Conservation (phyloP, 495 filamentous ascomycete genomes). For the Trichoderma orchidacearum region DNA sequence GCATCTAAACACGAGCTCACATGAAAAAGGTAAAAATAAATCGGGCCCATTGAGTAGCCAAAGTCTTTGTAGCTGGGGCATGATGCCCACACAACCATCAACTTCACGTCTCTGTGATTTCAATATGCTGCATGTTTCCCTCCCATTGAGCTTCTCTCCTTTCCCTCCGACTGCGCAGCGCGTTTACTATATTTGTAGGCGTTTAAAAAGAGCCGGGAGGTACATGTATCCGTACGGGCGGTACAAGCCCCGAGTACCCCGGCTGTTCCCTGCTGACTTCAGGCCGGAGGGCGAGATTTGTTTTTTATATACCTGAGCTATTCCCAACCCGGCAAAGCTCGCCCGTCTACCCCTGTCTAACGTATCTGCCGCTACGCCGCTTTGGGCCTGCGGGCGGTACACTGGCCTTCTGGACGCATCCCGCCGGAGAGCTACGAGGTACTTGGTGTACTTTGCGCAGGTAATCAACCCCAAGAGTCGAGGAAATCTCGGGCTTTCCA, state of each 20-base stretch:
- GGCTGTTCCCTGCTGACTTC: not conserved
- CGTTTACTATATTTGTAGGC: not conserved
- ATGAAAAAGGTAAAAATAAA: not conserved
- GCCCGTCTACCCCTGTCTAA: not conserved
- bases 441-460: not conserved
- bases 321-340: not conserved
- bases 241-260: not conserved
- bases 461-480: too few species aligned
- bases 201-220: too few species aligned
- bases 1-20: not conserved
- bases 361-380: not conserved
- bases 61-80: not conserved
- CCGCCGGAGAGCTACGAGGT: not conserved
- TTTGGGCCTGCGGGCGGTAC: not conserved
- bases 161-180: not conserved
- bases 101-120: too few species aligned
- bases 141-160: too few species aligned
- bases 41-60: not conserved
- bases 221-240: not conserved
- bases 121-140: too few species aligned
- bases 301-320: not conserved
- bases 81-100: too few species aligned
- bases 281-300: not conserved
- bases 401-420: not conserved
- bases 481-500: not conserved